Base-by-base conservation (phyloP, 2,329 filamentous ascomycete genomes). In the Fusarium liriodendri region DNA sequence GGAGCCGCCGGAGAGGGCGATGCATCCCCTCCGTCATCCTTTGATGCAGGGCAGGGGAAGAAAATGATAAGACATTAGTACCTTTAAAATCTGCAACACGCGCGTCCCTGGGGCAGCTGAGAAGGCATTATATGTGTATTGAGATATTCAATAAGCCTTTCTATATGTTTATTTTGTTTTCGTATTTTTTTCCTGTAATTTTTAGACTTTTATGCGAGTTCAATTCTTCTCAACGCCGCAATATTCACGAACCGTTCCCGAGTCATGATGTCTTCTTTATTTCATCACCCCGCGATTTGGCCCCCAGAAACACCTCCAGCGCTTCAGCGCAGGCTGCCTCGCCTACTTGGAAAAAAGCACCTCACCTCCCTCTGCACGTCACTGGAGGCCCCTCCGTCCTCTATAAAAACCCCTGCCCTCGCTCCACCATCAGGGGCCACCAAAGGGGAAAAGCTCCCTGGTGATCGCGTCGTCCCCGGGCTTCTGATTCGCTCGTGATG, bases 401-500 rank as follows among this genome's bases (percentile, higher is more conserved):
- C 70, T 37, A 45, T 73, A 45, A 47, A 47, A 37, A 32, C 7
- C 25, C 29, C 20, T 14, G 59, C 35, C 14, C 40, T 63, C 25
- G 58, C 47, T 65, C 76, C 76, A 78, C 76, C 57, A 9, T 42
- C 37, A 59, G 64, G 52, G 45, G 22, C 59, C 59, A 64, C 72
- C 40, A 67, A 70, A 60, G 22, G 59, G 64, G 66, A 22, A 52
- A 70, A 18, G 38, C 18, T 50, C 9, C 32, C 18, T 60, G 63
- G 47, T 55, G 62, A 76, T 73, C 77, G 64, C 52, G 27, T 33
- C 33, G 13, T 32, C 40, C 14, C 33, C 10, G n/a, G 3, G 6
- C 3, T 0, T 54, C 50, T 79, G 78, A 79, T 79, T 79, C 76
- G 78, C 77, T 79, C 77, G 76, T 82, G 81, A 69, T 64, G 79